Base-by-base conservation (phyloP, 2,329 filamentous ascomycete species). In the Aspergillus chevalieri region DNA sequence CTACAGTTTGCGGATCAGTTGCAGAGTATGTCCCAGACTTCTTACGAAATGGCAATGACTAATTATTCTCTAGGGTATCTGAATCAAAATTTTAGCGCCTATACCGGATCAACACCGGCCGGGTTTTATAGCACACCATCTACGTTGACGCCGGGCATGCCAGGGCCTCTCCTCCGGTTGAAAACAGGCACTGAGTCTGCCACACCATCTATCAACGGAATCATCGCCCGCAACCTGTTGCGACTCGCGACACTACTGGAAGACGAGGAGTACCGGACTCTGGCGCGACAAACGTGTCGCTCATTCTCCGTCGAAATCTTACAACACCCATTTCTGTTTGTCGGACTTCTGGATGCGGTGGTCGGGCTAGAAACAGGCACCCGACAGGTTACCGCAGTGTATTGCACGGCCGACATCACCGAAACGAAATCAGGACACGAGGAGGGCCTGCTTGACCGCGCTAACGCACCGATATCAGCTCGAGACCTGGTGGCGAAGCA, bases 171-270 rank as follows among this genome's bases (percentile, higher is more conserved):
- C 51, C 81, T 97, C 52, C 85, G 92, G 21, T 80, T 96, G 45
- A 98, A 98, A 71, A 89, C 94, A 54, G 93, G 90, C 56, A 96
- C 96, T 80, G 93, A 98, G 68, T 89, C 89, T 4, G 85, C 89
- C 1, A 86, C 93, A 52, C 93, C 93, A 0, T 93, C 89, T 0
- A 86, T 88, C 46, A 98, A 98, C 65, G 89, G 89, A 36, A 81
- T 92, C 5, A 86, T 87, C n/a, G 87, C 89, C 0, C 79, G 82
- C 14, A 97, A 97, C 64, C 75, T 97, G n/a, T 87, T 93, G 70
- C 84, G 89, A 0, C 80, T 97, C 3, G 82, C 82, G 10, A 78
- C 79, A 5, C 67, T 95, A 1, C 75, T 95, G 0, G 80, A 82
- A 43, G 83, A 89, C 55, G 72, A 82, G 2, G 67, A 69, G 2